These are phyloP conservation scores for Boletellus ananiceps DNA, from an alignment of 768 basidiomycete species.

Conservation along the genomic window DNA sequence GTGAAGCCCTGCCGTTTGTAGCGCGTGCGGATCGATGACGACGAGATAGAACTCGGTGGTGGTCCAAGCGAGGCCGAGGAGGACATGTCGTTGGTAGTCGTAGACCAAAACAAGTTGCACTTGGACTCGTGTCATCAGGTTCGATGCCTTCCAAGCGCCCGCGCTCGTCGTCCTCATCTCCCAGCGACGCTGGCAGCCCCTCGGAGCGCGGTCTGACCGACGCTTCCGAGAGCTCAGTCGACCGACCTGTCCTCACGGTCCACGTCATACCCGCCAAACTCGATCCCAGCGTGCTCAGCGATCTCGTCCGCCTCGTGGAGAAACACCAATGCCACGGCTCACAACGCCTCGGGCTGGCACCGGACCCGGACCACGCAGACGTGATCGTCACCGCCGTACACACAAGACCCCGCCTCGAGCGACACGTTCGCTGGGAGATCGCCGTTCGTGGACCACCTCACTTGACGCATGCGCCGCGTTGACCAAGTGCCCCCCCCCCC, in stretches of 20 bases:
- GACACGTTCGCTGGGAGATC: conserved; percentile 61
- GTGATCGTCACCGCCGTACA: conserved; percentile 61
- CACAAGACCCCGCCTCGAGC: conserved; percentile 65
- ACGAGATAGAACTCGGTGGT: neutral
- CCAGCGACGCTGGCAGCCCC: conserved; percentile 1
- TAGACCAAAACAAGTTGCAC: too few species aligned
- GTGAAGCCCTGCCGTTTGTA: too few species aligned
- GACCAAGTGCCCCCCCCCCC: neutral
- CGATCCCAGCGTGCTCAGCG: conserved; percentile 12
- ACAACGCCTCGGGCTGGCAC: conserved; percentile 34
- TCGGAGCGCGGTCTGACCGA: conserved; percentile 11
- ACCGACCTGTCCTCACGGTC: conserved; percentile 16
- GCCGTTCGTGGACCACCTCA: conserved; percentile 46
- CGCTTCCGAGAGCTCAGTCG: conserved; percentile 2
- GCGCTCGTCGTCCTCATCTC: conserved; percentile 2
- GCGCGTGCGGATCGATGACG: neutral
- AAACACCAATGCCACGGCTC: neutral
- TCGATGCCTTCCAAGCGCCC: conserved; percentile 15
- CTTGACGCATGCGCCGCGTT: neutral
- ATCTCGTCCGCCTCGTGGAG: conserved; percentile 28
- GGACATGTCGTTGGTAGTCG: too few species aligned
- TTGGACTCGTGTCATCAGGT: neutral
- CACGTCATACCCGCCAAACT: conserved; percentile 34
- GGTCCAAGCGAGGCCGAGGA: too few species aligned
- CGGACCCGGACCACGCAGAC: conserved; percentile 47